phyloP scores from a whole-genome alignment of 306 rosid species.

The Ormosia emarginata region DNA sequence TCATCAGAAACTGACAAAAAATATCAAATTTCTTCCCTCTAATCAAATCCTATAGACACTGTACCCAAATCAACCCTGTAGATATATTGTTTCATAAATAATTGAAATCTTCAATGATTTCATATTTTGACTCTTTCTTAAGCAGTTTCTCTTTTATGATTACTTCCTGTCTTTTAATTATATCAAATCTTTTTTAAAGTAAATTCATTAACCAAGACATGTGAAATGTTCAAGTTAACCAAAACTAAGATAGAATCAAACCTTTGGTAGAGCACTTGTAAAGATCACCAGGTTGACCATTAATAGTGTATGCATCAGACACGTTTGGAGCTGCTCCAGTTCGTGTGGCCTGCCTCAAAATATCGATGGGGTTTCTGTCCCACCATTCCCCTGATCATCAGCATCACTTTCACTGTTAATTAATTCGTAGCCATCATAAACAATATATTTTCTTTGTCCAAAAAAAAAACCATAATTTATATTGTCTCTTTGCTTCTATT shows the following conservation, averaged over 20 bases:
- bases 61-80: background rate
- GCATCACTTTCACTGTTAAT: constrained; percentile 6
- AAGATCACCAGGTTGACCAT: constrained; percentile 96
- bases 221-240: background rate
- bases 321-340: constrained; percentile 79
- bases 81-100: background rate
- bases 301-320: constrained; percentile 84
- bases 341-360: constrained; percentile 55
- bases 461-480: background rate
- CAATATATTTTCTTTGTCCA: constrained; percentile 1
- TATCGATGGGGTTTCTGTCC: constrained; percentile 82
- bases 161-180: background rate
- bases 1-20: background rate
- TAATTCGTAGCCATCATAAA: background rate
- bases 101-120: constrained; percentile 11
- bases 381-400: constrained; percentile 86
- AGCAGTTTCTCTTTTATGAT: background rate
- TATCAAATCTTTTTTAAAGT: background rate
- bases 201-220: background rate
- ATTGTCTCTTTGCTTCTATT: background rate
- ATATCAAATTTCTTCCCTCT: background rate
- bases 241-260: constrained; percentile 16
- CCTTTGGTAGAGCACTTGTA: constrained; percentile 86
- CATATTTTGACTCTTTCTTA: background rate
- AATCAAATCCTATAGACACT: background rate